Percentiles rank a stretch among this genome's conserved stretches.
Evolutionary conservation across 768 basidiomycete genomes (phyloP).

Genomic region (Mycena amicta): DNA sequence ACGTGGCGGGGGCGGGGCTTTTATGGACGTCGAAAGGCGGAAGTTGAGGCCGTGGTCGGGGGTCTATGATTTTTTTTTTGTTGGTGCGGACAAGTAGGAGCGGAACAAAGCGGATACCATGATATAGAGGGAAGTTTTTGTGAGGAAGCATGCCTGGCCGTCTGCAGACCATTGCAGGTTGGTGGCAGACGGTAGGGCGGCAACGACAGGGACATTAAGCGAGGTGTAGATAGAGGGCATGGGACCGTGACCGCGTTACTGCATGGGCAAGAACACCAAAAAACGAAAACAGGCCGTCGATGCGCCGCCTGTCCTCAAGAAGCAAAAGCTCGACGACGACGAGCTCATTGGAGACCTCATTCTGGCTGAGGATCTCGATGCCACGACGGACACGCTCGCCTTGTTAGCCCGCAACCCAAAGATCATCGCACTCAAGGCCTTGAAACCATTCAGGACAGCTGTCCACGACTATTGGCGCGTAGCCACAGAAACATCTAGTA

Average conservation of each 20-base stretch:
- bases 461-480: slow-evolving; percentile 43
- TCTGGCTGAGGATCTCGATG: slow-evolving; percentile 40
- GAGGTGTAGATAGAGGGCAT: slow-evolving; percentile 46
- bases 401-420: slow-evolving; percentile 34
- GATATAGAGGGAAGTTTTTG: slow-evolving; percentile 68
- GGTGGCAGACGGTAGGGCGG: slow-evolving; percentile 57
- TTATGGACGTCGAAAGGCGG: slow-evolving; percentile 55
- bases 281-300: slow-evolving; percentile 3
- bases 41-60: slow-evolving; percentile 75
- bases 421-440: slow-evolving; percentile 33
- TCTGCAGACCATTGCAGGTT: slow-evolving; percentile 76
- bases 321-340: neutral
- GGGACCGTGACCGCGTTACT: slow-evolving; percentile 10
- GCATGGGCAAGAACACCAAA: slow-evolving; percentile 5
- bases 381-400: slow-evolving; percentile 37
- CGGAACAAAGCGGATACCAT: slow-evolving; percentile 71
- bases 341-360: slow-evolving; percentile 34
- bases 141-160: slow-evolving; percentile 69
- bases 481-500: slow-evolving; percentile 33
- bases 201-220: slow-evolving; percentile 60
- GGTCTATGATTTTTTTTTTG: slow-evolving; percentile 46
- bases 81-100: neutral
- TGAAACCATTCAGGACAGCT: slow-evolving; percentile 41
- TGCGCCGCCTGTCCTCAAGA: neutral
- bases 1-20: slow-evolving; percentile 31